Percentiles rank a stretch among this genome's conserved stretches.
These are phyloP conservation scores for Russula griseocarnosa DNA, from an alignment of 768 basidiomycete genomes.

Conservation along the genomic window DNA sequence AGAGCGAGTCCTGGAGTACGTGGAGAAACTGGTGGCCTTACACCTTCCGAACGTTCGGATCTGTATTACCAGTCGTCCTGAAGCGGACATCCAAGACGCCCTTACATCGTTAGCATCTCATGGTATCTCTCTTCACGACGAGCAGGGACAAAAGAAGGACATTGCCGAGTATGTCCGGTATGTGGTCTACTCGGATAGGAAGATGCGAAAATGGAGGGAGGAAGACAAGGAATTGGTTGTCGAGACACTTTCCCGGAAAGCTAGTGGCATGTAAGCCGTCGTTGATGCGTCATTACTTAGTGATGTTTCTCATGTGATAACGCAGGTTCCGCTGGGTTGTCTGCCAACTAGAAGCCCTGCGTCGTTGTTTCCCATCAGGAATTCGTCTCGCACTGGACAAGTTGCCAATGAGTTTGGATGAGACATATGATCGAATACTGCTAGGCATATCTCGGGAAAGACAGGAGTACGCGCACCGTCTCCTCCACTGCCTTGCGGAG, in stretches of 20 bases:
- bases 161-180: not conserved
- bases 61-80: not conserved
- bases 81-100: not conserved
- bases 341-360: not conserved
- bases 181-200: not conserved
- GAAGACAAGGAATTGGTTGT: not conserved
- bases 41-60: not conserved
- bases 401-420: not conserved
- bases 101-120: not conserved
- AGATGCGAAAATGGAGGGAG: not conserved
- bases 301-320: not conserved
- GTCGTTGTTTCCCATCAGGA: not conserved
- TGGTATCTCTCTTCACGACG: not conserved
- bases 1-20: not conserved
- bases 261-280: not conserved
- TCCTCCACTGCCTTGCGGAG: not conserved
- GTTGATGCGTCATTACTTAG: too few species aligned
- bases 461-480: not conserved
- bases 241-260: not conserved
- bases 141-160: not conserved
- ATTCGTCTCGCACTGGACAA: not conserved
- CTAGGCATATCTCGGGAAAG: not conserved
- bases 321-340: not conserved
- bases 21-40: not conserved
- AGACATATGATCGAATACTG: not conserved